phyloP scores from a whole-genome alignment of 805 yeast genomes.

The Kazachstania africana region DNA sequence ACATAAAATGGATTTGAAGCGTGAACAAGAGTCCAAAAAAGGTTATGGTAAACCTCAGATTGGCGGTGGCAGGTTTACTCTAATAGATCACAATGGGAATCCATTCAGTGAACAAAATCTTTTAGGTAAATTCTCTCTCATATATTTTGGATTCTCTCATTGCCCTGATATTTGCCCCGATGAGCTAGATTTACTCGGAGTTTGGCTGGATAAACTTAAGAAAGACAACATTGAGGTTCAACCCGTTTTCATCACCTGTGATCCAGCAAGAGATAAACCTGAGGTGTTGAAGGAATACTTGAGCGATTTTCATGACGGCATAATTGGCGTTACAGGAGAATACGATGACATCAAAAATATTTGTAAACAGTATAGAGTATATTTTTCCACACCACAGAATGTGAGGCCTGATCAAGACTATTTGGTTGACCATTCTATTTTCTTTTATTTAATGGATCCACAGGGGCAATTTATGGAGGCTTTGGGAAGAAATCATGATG shows the following conservation, averaged over 20 bases:
- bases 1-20: constrained; percentile 57
- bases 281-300: constrained; percentile 74
- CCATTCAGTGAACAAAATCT: constrained; percentile 68
- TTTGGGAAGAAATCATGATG: constrained; percentile 81
- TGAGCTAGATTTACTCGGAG: constrained; percentile 84
- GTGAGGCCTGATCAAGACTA: constrained; percentile 94
- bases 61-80: constrained; percentile 86
- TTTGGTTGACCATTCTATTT: constrained; percentile 92
- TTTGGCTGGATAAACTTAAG: constrained; percentile 48
- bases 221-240: constrained; percentile 49
- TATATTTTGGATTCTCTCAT: constrained; percentile 95
- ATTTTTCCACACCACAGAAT: constrained; percentile 93
- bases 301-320: constrained; percentile 78
- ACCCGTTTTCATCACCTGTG: constrained; percentile 91
- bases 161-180: constrained; percentile 99
- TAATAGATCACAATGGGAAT: constrained; percentile 60
- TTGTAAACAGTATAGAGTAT: constrained; percentile 86
- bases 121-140: constrained; percentile 64
- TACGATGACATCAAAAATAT: constrained; percentile 73
- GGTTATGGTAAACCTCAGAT: constrained; percentile 87
- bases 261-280: constrained; percentile 90
- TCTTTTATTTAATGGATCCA: constrained; percentile 96
- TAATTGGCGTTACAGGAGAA: constrained; percentile 84
- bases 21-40: constrained; percentile 73
- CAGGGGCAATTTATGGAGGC: constrained; percentile 94